Percentiles rank a stretch among this genome's conserved stretches.
phyloP scores from a whole-genome alignment of 1,284 basidiomycete species.

The Sutorius eximius region DNA sequence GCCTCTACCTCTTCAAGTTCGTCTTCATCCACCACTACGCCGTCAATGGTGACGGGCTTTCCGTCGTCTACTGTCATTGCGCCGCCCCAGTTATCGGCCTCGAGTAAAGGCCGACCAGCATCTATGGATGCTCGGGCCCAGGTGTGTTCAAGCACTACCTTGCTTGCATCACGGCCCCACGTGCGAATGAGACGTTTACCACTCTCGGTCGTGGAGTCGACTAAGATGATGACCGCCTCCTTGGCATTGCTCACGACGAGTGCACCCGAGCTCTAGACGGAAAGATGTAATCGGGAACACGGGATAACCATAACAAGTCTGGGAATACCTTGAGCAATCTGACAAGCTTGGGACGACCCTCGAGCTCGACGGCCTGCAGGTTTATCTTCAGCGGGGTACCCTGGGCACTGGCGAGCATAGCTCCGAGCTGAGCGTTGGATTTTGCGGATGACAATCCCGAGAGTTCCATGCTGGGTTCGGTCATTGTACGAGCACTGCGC shows the following conservation, averaged over 20 bases:
- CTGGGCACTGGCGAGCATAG: slow-evolving; percentile 28
- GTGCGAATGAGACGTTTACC: slow-evolving; percentile 55
- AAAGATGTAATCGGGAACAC: neutral
- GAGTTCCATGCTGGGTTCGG: slow-evolving; percentile 23
- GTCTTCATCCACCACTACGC: slow-evolving; percentile 33
- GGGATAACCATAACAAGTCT: neutral
- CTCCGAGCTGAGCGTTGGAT: slow-evolving; percentile 11
- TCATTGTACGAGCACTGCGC: neutral
- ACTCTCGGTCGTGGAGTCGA: slow-evolving; percentile 50
- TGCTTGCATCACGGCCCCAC: slow-evolving; percentile 52
- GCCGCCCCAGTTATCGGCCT: slow-evolving; percentile 56
- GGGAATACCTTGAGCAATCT: slow-evolving; percentile 48
- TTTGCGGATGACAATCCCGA: slow-evolving; percentile 20
- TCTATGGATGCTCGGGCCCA: slow-evolving; percentile 47
- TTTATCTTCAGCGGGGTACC: slow-evolving; percentile 40
- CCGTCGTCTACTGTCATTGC: slow-evolving; percentile 48
- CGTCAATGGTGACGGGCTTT: slow-evolving; percentile 38
- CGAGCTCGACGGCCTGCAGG: slow-evolving; percentile 52
- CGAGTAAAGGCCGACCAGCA: slow-evolving; percentile 43
- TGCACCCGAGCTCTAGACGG: slow-evolving; percentile 52
- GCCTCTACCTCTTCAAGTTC: slow-evolving; percentile 39
- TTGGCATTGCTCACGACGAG: slow-evolving; percentile 45
- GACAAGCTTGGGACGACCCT: slow-evolving; percentile 50
- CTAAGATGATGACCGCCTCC: slow-evolving; percentile 54
- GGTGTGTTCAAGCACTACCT: slow-evolving; percentile 45